Base-by-base conservation (phyloP, 805 yeast species). In the Metschnikowia cubensis region DNA sequence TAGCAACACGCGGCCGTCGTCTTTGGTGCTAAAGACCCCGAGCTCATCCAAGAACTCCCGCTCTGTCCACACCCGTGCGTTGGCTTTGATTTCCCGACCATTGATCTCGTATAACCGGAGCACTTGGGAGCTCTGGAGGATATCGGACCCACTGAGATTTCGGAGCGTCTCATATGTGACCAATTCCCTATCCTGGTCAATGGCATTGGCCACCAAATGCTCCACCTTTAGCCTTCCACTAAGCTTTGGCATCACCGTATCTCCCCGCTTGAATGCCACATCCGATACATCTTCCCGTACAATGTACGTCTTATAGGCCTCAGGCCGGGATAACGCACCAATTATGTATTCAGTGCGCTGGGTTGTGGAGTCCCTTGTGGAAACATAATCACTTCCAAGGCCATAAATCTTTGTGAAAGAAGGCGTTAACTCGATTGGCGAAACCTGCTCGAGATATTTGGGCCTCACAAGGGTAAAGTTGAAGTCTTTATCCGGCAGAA, bases 171-270 rank as follows among this genome's bases (percentile, higher is more conserved):
- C 64, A 7, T 53, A 47, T 1, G 68, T 63, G 7, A 78, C 62
- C 7, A 56, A 43, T 1, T 57, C 52, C 42, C 80, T 80, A 20
- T 50, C 50, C 0, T 64, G 44, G 53, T 82, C 85, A 14, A 80
- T 51, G 1, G 60, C 49, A 0, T 77, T 78, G 1, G 66, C 58
- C 6, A 49, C 51, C 18, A 82, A 51, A 20, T 67, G 64, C 61
- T 85, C 89, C 34, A 83, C 49, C 4, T 64, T 60, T 14, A 82
- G 37, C 39, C 82, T 65, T 2, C 83, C 75, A 8, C 65, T 61
- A 2, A 81, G 53, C 13, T 63, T 59, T 0, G 72, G 73, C 35
- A 79, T 54, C 70, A 73, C 76, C 33, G 71, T 49, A 59, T 74
- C 75, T 44, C 64, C 29, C 40, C 48, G 18, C 33, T 40, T 21